A percentile compares a stretch with the other conserved stretches of the same genome.
These are phyloP conservation scores for Ophioceras dolichostomum DNA, from an alignment of 2,329 filamentous ascomycete genomes.

Conservation along the genomic window DNA sequence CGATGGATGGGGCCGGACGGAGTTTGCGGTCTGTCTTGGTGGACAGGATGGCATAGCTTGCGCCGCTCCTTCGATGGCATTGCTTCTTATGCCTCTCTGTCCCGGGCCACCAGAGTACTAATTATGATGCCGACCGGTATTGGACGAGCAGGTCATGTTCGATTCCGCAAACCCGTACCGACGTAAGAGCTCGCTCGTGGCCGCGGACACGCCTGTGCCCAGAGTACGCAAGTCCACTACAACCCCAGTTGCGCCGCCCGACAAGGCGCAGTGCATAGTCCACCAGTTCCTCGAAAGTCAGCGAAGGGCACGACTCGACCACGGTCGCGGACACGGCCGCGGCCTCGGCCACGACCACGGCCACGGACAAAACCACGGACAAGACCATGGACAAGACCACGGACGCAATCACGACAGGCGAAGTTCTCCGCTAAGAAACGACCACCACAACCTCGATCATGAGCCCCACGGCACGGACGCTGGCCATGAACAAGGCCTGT, in stretches of 20 bases:
- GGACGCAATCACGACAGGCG: slow-evolving; percentile 6
- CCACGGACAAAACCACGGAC: slow-evolving; percentile 12
- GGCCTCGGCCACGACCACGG: slow-evolving; percentile 7
- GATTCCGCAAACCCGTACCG: slow-evolving; percentile 48
- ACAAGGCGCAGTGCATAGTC: slow-evolving; percentile 48
- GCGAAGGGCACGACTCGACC: slow-evolving; percentile 20
- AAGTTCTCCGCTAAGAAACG: slow-evolving; percentile 7
- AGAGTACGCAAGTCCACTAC: slow-evolving; percentile 17
- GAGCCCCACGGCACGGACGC: slow-evolving; percentile 10
- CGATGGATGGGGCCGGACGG: too few species aligned
- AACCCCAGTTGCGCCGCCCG: slow-evolving; percentile 5
- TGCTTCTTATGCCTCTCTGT: too few species aligned
- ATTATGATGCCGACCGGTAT: too few species aligned
- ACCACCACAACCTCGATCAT: not conserved
- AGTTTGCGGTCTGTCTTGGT: too few species aligned
- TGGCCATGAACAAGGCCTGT: slow-evolving; percentile 13
- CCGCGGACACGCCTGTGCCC: slow-evolving; percentile 29
- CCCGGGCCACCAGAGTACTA: too few species aligned
- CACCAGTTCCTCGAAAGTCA: slow-evolving; percentile 53
- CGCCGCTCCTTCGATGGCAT: too few species aligned
- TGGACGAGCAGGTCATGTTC: slow-evolving; percentile 52
- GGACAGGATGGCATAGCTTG: too few species aligned
- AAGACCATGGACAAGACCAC: slow-evolving; percentile 9
- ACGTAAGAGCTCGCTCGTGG: slow-evolving; percentile 53
- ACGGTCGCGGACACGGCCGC: slow-evolving; percentile 1